Evolutionary conservation across 2,329 filamentous ascomycete species (phyloP), one percentile per base, ranked within the genome.

Genomic region (Fusarium marasasianum): DNA sequence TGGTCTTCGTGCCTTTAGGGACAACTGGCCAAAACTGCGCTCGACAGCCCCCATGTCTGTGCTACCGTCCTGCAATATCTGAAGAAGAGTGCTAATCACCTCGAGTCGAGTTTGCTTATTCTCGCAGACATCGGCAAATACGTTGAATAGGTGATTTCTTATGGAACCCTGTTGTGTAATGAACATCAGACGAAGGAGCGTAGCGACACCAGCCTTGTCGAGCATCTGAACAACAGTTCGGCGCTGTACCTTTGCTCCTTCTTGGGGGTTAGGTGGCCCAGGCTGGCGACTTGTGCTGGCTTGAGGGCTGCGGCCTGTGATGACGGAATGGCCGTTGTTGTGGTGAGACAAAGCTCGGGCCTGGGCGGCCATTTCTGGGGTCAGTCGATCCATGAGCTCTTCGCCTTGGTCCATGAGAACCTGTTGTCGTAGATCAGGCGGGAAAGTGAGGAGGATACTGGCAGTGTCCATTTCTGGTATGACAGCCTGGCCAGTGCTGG

Each of bases 111-210:
- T 99, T 80, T 98, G 95, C n/a, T 94, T 92, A 81, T 99, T 99
- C 83, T 98, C 93, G 80, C 95, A 98, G 33, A 98, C 92, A 75
- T 98, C 94, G 71, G 94, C 91, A 58, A 99, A 91, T 60, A 99
- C 94, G 63, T 92, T 92, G 80, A 96, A 96, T 60, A 99, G 87
- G 68, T 94, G 93, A 71, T 89, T 91, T 75, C 95, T 94, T 55
- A 96, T 92, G 71, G 94, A 96, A 29, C 94, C 94, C 73, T 96
- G 94, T 75, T 98, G 94, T 54, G 94, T 93, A 77, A 98, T 95
- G 81, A 99, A 99, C 96, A 99, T 98, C 15, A 99, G 89, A n/a
- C 97, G 94, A 48, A 99, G 88, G 40, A 99, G 86, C n/a, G 96
- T 98, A 33, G 97, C 96, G 74, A 99, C 92, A 33, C 97, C 96